A percentile compares a stretch with the other conserved stretches of the same genome.
These are phyloP conservation scores for Rutstroemia sp. DNA, from an alignment of 2,329 filamentous ascomycete species.

Conservation along the genomic window DNA sequence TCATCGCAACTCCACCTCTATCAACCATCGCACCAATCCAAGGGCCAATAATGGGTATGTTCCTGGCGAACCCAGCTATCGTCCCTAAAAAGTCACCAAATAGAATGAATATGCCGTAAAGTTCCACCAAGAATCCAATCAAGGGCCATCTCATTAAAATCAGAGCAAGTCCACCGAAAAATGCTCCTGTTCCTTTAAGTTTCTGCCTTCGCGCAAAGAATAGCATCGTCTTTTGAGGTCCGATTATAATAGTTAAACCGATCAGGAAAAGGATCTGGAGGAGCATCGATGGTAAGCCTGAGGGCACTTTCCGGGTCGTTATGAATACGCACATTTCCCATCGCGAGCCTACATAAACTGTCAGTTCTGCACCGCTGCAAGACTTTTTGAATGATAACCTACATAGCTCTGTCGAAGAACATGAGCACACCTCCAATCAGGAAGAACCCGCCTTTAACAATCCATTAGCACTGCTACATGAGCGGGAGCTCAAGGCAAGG, in stretches of 20 bases:
- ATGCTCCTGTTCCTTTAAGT: slow-evolving; percentile 82
- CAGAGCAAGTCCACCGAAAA: slow-evolving; percentile 72
- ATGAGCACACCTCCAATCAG: slow-evolving; percentile 88
- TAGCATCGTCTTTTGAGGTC: slow-evolving; percentile 77
- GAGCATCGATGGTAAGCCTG: slow-evolving; percentile 6
- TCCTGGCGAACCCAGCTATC: slow-evolving; percentile 79
- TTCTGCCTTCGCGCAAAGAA: slow-evolving; percentile 97
- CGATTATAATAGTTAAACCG: slow-evolving; percentile 93
- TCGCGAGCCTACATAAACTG: slow-evolving; percentile 64
- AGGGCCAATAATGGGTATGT: slow-evolving; percentile 77
- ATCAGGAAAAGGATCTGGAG: slow-evolving; percentile 90
- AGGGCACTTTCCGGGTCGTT: slow-evolving; percentile 37
- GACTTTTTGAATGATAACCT: slow-evolving; percentile 32
- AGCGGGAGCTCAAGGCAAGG: slow-evolving; percentile 13
- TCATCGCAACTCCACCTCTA: slow-evolving; percentile 58
- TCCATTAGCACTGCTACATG: slow-evolving; percentile 12
- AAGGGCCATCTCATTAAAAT: slow-evolving; percentile 90
- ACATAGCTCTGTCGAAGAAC: slow-evolving; percentile 98
- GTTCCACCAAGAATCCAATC: slow-evolving; percentile 80
- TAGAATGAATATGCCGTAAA: slow-evolving; percentile 86
- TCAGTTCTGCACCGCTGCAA: not conserved
- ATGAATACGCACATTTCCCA: slow-evolving; percentile 62
- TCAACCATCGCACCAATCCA: slow-evolving; percentile 74
- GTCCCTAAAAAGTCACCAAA: slow-evolving; percentile 97
- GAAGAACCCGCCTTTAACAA: slow-evolving; percentile 77